Evolutionary conservation across 2,329 filamentous ascomycete species (phyloP), one percentile per base, ranked within the genome.

Genomic region (Fusarium camptoceras): DNA sequence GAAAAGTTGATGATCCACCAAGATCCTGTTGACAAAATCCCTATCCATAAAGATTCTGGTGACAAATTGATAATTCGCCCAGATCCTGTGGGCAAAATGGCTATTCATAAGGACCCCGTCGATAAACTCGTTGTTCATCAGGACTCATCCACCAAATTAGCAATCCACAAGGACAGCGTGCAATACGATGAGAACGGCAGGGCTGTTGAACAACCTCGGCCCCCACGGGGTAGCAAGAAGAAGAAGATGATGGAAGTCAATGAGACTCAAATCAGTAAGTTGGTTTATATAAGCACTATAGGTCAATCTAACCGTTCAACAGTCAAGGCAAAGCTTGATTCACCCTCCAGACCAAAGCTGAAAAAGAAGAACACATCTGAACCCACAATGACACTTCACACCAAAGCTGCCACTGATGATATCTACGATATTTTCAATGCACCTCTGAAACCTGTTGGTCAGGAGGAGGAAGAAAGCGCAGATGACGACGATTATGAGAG

Each of bases 301-400:
- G 9, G 30, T 30, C 20, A 4, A 41, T 49, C 78, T 82, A 74
- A 85, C 72, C 60, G 16, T 11, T 43, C 41, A 30, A 66, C 72
- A 96, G 94, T 98, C 80, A 96, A 97, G 85, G 92, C 94, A 60
- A 98, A 98, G 74, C 84, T 98, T 57, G 93, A 96, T 75, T 98
- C 95, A 3, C 95, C 94, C 0, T 92, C 92, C 1, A 88, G 90
- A n/a, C 90, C 89, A 6, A 98, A 97, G 79, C 86, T 95, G 58
- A 92, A 91, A 70, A 93, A 93, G 79, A 96, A 92, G 78, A 90
- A 90, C 72, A 71, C 80, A 4, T 83, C 86, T 54, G 95, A 98
- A 79, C 93, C 94, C n/a, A 99, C 96, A 3, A 98, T 99, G 94
- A 99, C 96, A 1, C 88, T 99, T 71, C 94, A 98, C 77, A 99